Evolutionary conservation across 1,284 basidiomycete species (phyloP), one percentile per base, ranked within the genome.

Genomic region (Puccinia hordei): DNA sequence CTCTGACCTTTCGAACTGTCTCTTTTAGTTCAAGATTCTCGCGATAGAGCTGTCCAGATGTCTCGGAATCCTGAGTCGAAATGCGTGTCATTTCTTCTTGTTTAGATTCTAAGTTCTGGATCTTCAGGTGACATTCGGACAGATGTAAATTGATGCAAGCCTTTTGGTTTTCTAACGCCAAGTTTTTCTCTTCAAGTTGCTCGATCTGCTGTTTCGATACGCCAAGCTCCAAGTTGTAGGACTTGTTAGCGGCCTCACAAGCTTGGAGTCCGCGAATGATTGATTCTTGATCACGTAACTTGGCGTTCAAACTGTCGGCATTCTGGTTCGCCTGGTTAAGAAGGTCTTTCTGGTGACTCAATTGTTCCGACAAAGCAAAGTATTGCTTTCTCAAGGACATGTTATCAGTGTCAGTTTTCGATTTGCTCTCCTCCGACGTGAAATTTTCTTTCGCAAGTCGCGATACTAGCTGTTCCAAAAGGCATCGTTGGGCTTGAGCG

Each of bases 91-190:
- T 49, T 46, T 69, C 66, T 30, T 69, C 44, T 35, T 69, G 41
- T 35, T 53, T 69, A 24, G n/a, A 46, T 22, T 69, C 66, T 41
- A 69, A 49, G 30, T 49, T 27, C 66, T 46, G 10, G 44, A 69
- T 69, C 38, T 69, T 69, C 44, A 69, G 17, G 24, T 69, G 66
- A n/a, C 66, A 73, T 73, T 73, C 49, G n/a, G 71, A 53, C 22
- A 73, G 33, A n/a, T 55, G 49, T 73, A 55, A 73, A 57, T 51
- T 51, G 17, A 8, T 51, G 13, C 53, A 38, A 35, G 71, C 44
- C 22, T 73, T 73, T 73, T 73, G 44, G 35, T 46, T 57, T 57
- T 33, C 51, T 57, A 73, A 10, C 33, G 30, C 10, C 8, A 57
- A 27, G 51, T 57, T 73, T 15, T 38, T 38, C 13, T 73, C 51